A percentile compares a stretch with the other conserved stretches of the same genome.
These are phyloP conservation scores for Lactifluus pinguis DNA, from an alignment of 768 basidiomycete species.

Conservation along the genomic window DNA sequence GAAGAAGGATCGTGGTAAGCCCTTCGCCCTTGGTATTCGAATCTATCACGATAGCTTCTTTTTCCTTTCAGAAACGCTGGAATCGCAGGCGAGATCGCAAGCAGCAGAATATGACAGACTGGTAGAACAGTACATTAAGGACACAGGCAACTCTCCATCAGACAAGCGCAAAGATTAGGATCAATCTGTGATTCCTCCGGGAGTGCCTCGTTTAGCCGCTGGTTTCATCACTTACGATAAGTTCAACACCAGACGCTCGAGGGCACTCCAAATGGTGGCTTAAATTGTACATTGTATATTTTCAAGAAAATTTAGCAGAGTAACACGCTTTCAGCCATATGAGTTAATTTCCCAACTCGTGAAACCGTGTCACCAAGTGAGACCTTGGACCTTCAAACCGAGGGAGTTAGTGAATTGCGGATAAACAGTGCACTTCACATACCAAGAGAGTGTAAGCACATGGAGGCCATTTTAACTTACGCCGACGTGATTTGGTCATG, in stretches of 20 bases:
- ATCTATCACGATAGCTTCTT: neutral
- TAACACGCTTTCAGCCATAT: neutral
- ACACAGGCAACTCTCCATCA: constrained; percentile 45
- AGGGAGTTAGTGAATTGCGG: neutral
- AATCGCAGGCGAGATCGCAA: constrained; percentile 75
- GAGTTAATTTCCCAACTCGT: neutral
- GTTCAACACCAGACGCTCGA: neutral
- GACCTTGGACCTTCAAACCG: no score
- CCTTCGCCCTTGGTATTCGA: neutral
- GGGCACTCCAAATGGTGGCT: neutral
- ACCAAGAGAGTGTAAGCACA: neutral
- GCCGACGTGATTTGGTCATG: constrained; percentile 17
- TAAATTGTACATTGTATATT: neutral
- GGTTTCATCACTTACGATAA: no score
- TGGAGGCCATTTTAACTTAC: neutral
- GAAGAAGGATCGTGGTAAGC: constrained; percentile 48
- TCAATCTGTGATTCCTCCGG: neutral
- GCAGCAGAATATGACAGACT: constrained; percentile 76
- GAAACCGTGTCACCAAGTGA: neutral
- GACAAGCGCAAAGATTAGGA: constrained; percentile 59
- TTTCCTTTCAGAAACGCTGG: constrained; percentile 50
- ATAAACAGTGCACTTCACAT: neutral
- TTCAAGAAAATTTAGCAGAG: neutral
- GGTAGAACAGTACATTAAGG: constrained; percentile 65
- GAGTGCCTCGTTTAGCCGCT: neutral